Percentiles rank a stretch among this genome's conserved stretches.
These are phyloP conservation scores for Medicago truncatula DNA, from an alignment of 306 rosid genomes.

Conservation along the genomic window DNA sequence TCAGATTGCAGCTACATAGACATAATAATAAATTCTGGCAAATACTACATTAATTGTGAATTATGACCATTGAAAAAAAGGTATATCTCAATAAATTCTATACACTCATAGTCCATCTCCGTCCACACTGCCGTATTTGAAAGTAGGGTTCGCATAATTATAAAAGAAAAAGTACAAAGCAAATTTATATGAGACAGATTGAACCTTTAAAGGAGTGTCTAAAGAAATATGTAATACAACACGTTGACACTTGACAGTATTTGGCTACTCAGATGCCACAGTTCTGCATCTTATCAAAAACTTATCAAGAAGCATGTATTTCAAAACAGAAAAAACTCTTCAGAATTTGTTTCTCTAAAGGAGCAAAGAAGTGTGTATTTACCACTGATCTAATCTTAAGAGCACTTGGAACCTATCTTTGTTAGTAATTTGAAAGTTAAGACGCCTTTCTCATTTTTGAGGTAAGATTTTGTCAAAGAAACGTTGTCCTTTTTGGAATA, in stretches of 20 bases:
- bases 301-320: neutral
- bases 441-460: neutral
- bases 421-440: neutral
- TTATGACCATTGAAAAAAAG: neutral
- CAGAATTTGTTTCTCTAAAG: neutral
- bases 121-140: neutral
- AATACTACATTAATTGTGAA: constrained; percentile 1
- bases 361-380: neutral
- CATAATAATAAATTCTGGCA: neutral
- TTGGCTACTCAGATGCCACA: constrained; percentile 15
- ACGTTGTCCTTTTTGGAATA: neutral
- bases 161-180: neutral
- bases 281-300: neutral
- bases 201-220: neutral
- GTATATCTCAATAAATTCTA: constrained; percentile 3
- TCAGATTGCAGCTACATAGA: neutral
- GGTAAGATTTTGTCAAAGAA: neutral
- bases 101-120: neutral
- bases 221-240: neutral
- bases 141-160: neutral
- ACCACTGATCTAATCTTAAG: neutral
- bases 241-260: neutral
- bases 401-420: neutral
- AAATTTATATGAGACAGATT: constrained; percentile 14
- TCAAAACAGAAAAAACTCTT: neutral